Base-by-base conservation (phyloP, 1,139 yeast species). In the Blastobotrys capitulatus region DNA sequence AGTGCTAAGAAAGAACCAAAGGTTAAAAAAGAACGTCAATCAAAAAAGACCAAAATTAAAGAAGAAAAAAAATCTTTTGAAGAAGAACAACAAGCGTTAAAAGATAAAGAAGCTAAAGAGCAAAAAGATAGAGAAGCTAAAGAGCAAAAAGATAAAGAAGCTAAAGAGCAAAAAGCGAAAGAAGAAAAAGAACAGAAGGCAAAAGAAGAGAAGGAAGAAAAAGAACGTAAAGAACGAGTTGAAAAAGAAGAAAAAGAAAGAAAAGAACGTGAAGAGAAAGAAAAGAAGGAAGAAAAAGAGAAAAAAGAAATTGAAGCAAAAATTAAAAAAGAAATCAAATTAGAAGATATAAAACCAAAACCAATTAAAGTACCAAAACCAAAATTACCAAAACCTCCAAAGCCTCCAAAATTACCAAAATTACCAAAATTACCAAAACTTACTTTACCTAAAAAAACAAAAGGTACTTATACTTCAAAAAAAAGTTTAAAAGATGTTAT, bases 401-500 rank as follows among this genome's bases (percentile, higher is more conserved):
- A 36, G 16, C 45, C 42, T 6, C 47, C 53, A 3, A 46, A 46
- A 15, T 38, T 47, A 6, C 54, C 50, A 22, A 38, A 42, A 15
- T 27, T 31, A 2, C 54, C 58, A 13, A 58, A 54, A 38, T 44
- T 52, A 7, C 56, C 55, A 55, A 43, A 69, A 63, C 52, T 52
- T 6, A 52, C 54, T 34, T 56, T 59, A 44, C 56, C 55, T 53
- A 51, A 52, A 47, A 45, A 54, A 46, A 48, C 60, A 18, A 53
- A 55, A 47, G 48, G 48, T 46, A 51, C 48, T 42, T 60, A 53
- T 53, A 55, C 54, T 36, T 59, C 62, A 13, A 62, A 61, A 38
- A 59, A 60, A 46, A 53, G 54, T 45, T 69, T 79, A 37, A 67
- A 76, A 38, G 79, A 80, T 60, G 89, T 95, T 0, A 85, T 87